These are phyloP conservation scores for sunflower (Helianthus annuus) DNA, from an alignment of 129 eudicot genomes.

Conservation along the genomic window DNA sequence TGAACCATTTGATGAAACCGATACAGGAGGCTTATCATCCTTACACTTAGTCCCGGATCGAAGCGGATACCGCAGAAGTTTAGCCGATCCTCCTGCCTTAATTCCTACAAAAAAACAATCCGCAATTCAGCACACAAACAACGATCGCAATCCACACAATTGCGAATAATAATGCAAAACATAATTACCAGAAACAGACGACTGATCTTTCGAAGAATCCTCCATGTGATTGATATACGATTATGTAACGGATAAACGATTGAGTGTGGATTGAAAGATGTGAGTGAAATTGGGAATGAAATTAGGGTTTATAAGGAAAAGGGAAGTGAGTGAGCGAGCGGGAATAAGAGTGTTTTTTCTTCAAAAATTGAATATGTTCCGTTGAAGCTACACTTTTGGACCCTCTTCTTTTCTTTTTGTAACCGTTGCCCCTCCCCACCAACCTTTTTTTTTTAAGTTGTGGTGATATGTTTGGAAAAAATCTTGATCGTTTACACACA, in stretches of 20 bases:
- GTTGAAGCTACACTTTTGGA: constrained; percentile 1
- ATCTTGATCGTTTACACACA: too few species aligned
- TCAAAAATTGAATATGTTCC: background rate
- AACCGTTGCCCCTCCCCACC: constrained; percentile 8
- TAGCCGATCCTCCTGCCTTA: constrained; percentile 41
- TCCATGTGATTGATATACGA: constrained; percentile 25
- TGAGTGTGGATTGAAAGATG: background rate
- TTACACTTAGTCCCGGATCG: constrained; percentile 60
- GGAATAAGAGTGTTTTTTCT: constrained; percentile 19
- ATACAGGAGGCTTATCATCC: constrained; percentile 52
- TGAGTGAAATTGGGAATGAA: constrained; percentile 31
- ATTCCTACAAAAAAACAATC: constrained; percentile 25
- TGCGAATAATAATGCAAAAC: background rate
- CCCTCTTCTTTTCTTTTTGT: background rate
- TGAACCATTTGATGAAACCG: constrained; percentile 40
- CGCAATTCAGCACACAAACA: background rate
- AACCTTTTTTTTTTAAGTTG: too few species aligned
- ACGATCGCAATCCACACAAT: background rate
- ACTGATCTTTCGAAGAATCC: constrained; percentile 35
- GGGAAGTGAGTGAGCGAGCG: constrained; percentile 14
- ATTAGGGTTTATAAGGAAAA: constrained; percentile 25
- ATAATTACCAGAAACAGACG: constrained; percentile 41
- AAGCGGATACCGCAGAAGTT: constrained; percentile 73
- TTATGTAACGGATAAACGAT: background rate
- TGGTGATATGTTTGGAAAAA: too few species aligned